Evolutionary conservation across 1,284 basidiomycete genomes (phyloP).

Genomic region (Omphalotus olearius): DNA sequence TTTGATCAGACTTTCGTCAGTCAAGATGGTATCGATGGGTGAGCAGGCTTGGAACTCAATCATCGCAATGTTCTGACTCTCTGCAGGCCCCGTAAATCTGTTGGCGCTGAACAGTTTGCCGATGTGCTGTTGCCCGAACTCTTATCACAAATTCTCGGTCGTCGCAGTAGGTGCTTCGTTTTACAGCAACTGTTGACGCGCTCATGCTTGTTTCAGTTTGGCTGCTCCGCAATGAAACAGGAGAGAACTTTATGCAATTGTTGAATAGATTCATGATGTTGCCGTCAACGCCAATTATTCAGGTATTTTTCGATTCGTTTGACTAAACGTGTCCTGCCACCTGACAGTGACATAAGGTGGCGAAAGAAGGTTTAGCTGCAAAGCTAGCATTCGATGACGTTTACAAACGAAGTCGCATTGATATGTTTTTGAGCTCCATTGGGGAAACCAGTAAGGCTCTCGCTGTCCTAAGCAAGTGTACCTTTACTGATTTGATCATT

Average conservation of each 20-base stretch:
- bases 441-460: constrained; percentile 73
- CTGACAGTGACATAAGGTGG: constrained; percentile 35
- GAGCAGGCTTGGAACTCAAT: constrained; percentile 15
- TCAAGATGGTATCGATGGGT: constrained; percentile 49
- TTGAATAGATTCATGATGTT: constrained; percentile 57
- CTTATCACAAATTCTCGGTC: constrained; percentile 63
- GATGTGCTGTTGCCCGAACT: constrained; percentile 68
- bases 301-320: constrained; percentile 35
- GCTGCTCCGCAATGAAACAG: constrained; percentile 60
- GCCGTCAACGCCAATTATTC: constrained; percentile 51
- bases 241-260: constrained; percentile 51
- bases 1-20: constrained; percentile 49
- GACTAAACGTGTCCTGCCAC: neutral
- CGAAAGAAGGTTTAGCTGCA: constrained; percentile 70
- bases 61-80: constrained; percentile 3
- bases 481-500: constrained; percentile 5
- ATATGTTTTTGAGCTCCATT: constrained; percentile 84
- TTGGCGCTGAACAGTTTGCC: constrained; percentile 29
- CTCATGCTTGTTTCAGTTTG: constrained; percentile 49
- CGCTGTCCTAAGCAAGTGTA: neutral
- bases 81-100: constrained; percentile 41
- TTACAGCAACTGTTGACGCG: constrained; percentile 1
- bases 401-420: constrained; percentile 72
- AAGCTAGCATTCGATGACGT: constrained; percentile 73
- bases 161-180: constrained; percentile 56